phyloP scores from a whole-genome alignment of 2,329 filamentous ascomycete genomes.

The Xylariaceae sp. region DNA sequence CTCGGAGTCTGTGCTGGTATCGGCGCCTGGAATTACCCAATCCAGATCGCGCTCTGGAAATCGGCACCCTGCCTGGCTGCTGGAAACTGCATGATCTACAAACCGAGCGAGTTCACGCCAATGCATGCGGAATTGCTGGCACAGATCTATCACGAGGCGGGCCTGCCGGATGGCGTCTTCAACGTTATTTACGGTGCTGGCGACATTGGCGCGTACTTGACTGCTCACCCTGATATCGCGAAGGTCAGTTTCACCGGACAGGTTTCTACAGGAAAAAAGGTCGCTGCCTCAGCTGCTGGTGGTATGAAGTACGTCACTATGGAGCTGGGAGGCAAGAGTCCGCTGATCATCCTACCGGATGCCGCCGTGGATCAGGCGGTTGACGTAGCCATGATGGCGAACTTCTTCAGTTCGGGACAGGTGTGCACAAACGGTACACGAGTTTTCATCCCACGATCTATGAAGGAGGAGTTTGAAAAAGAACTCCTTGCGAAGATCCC shows the following conservation, averaged over 20 bases:
- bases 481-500: conserved; percentile 64
- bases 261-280: conserved; percentile 75
- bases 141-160: conserved; percentile 71
- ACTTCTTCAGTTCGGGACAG: conserved; percentile 87
- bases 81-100: conserved; percentile 87
- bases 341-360: conserved; percentile 73
- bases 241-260: conserved; percentile 91
- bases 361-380: conserved; percentile 75
- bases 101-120: conserved; percentile 81
- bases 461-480: conserved; percentile 65
- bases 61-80: conserved; percentile 79
- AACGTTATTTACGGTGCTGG: conserved; percentile 80
- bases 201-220: conserved; percentile 69
- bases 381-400: conserved; percentile 87
- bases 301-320: conserved; percentile 89
- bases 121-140: conserved; percentile 74
- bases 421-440: conserved; percentile 91
- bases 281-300: conserved; percentile 67
- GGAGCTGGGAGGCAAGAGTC: conserved; percentile 86
- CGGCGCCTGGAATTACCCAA: conserved; percentile 88
- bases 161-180: conserved; percentile 76
- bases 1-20: conserved; percentile 82
- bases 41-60: conserved; percentile 88
- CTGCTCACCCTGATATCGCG: conserved; percentile 64
- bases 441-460: conserved; percentile 67